Conservation (phyloP, 2,329 filamentous ascomycete genomes). For the Alternaria infectoria region DNA sequence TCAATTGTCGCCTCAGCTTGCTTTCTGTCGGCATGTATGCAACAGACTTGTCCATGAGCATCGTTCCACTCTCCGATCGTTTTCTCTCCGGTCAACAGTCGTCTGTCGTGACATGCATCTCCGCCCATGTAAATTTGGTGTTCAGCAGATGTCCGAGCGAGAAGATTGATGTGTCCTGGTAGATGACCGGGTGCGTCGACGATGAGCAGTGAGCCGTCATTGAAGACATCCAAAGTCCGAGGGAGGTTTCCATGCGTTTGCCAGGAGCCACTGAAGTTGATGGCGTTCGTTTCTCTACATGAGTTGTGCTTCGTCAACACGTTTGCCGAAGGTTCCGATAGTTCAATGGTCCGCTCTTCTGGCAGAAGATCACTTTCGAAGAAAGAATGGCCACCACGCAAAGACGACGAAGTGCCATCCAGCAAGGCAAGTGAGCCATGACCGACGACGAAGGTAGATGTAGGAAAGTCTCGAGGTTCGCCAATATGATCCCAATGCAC, state of each 20-base stretch:
- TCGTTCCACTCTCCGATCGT: constrained; percentile 60
- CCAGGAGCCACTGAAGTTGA: constrained; percentile 48
- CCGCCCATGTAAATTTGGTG: constrained; percentile 59
- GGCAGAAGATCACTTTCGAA: constrained; percentile 57
- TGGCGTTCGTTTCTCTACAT: background rate
- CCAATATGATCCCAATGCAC: constrained; percentile 55
- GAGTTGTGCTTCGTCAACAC: background rate
- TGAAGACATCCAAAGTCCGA: constrained; percentile 56
- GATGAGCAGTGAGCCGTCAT: constrained; percentile 56
- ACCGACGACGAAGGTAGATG: constrained; percentile 50
- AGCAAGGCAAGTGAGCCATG: constrained; percentile 35
- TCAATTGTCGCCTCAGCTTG: constrained; percentile 54
- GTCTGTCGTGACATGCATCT: constrained; percentile 61
- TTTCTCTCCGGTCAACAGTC: constrained; percentile 60
- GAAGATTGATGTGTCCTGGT: constrained; percentile 60
- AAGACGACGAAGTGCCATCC: constrained; percentile 24
- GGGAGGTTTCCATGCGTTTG: constrained; percentile 52
- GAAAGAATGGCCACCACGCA: constrained; percentile 42
- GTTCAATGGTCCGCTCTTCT: constrained; percentile 50
- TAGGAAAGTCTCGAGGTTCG: constrained; percentile 47
- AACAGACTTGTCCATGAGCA: constrained; percentile 53
- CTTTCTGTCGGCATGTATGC: constrained; percentile 60
- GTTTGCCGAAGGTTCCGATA: constrained; percentile 44
- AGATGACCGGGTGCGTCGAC: constrained; percentile 61
- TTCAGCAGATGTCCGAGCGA: constrained; percentile 48